Evolutionary conservation across 805 yeast species (phyloP).

Genomic region (baker's yeast (Saccharomyces cerevisiae)): DNA sequence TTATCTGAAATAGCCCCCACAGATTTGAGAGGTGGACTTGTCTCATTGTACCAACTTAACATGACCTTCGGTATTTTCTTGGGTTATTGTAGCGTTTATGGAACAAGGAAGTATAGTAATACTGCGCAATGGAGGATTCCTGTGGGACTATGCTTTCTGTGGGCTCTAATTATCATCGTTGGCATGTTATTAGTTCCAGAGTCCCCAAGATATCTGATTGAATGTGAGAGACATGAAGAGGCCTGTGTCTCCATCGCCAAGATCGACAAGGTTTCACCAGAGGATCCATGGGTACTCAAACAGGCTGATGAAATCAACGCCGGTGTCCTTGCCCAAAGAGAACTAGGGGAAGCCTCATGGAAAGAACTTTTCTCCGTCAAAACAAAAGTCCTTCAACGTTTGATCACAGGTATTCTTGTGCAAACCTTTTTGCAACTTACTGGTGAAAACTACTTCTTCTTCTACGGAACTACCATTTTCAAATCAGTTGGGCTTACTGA

Average conservation of each 20-base stretch:
- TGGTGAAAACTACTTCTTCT: slow-evolving; percentile 60
- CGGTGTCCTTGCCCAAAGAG: slow-evolving; percentile 46
- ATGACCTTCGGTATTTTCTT: slow-evolving; percentile 54
- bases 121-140: slow-evolving; percentile 54
- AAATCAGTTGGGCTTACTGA: slow-evolving; percentile 53
- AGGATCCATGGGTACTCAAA: slow-evolving; percentile 38
- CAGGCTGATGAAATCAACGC: slow-evolving; percentile 44
- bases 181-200: slow-evolving; percentile 61
- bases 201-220: slow-evolving; percentile 52
- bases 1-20: slow-evolving; percentile 58
- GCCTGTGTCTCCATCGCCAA: slow-evolving; percentile 48
- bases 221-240: slow-evolving; percentile 46
- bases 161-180: slow-evolving; percentile 36
- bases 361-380: slow-evolving; percentile 47
- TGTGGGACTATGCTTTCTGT: slow-evolving; percentile 36
- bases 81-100: slow-evolving; percentile 55
- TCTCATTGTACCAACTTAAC: slow-evolving; percentile 49
- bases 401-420: slow-evolving; percentile 43
- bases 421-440: slow-evolving; percentile 63
- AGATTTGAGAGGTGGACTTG: slow-evolving; percentile 53
- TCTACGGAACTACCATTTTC: slow-evolving; percentile 57
- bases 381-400: slow-evolving; percentile 45
- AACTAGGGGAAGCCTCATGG: slow-evolving; percentile 48
- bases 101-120: slow-evolving; percentile 34
- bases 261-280: slow-evolving; percentile 40